Conservation (phyloP, 257 asterid species). For the Leonotis leonurus region DNA sequence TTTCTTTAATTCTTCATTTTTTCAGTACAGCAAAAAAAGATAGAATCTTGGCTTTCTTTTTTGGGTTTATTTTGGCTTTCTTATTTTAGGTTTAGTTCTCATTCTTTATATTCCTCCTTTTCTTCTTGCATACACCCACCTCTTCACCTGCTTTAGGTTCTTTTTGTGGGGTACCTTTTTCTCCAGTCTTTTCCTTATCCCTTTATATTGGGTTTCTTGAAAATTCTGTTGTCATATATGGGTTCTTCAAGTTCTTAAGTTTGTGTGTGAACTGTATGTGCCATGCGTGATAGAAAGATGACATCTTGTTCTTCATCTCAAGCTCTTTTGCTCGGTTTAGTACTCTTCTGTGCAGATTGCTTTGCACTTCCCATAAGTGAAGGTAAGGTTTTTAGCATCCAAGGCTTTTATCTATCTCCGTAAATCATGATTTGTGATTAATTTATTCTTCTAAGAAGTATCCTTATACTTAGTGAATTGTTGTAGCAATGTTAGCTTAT, state of each 20-base stretch:
- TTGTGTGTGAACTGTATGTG: slow-evolving; percentile 8
- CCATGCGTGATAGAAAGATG: slow-evolving; percentile 37
- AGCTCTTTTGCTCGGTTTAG: slow-evolving; percentile 38
- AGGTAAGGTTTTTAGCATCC: slow-evolving; percentile 33
- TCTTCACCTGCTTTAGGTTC: not conserved
- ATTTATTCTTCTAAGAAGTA: not conserved
- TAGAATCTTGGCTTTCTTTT: slow-evolving; percentile 25
- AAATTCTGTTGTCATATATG: slow-evolving; percentile 20
- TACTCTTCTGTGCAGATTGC: slow-evolving; percentile 30
- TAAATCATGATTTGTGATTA: slow-evolving; percentile 48
- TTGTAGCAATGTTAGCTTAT: slow-evolving; percentile 17
- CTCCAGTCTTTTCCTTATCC: not conserved
- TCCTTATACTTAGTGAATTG: not conserved
- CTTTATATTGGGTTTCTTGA: slow-evolving; percentile 7
- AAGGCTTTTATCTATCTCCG: slow-evolving; percentile 1
- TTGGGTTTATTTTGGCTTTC: slow-evolving; percentile 5
- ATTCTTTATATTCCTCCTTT: slow-evolving; percentile 20
- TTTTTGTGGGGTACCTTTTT: not conserved
- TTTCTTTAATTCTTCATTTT: not conserved
- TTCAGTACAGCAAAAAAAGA: not conserved
- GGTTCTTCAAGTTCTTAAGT: slow-evolving; percentile 24
- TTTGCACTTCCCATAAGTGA: slow-evolving; percentile 54
- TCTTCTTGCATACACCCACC: slow-evolving; percentile 15
- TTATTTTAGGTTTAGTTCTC: no score
- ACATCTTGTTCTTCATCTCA: slow-evolving; percentile 23